phyloP scores from a whole-genome alignment of 2,329 filamentous ascomycete species.

The Aspergillus unguis region DNA sequence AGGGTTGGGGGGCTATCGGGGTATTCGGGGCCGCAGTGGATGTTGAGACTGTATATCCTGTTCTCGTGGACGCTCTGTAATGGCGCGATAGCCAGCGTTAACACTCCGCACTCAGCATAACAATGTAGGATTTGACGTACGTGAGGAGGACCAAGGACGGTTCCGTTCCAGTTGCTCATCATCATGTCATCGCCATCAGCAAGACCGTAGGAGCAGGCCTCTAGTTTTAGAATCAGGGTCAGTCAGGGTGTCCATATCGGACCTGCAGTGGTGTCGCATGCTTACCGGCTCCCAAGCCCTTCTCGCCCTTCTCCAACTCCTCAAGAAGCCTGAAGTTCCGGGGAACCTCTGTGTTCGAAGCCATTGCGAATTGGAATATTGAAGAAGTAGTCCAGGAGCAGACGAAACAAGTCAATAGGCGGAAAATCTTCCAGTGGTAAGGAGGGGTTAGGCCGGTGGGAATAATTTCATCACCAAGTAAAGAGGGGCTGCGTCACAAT shows the following conservation, averaged over 20 bases:
- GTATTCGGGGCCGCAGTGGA: constrained; percentile 88
- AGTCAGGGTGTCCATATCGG: constrained; percentile 22
- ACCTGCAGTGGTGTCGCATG: constrained; percentile 10
- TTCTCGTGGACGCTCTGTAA: constrained; percentile 90
- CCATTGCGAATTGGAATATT: constrained; percentile 41
- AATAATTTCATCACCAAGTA: constrained; percentile 12
- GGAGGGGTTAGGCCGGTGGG: constrained; percentile 7
- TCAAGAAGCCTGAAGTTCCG: constrained; percentile 95
- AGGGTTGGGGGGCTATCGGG: constrained; percentile 86
- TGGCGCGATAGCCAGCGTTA: constrained; percentile 12
- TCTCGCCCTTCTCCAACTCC: constrained; percentile 98
- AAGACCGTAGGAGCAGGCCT: constrained; percentile 95
- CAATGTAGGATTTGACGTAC: constrained; percentile 53
- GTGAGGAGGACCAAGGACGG: constrained; percentile 92
- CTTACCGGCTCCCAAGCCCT: constrained; percentile 80
- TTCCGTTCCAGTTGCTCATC: constrained; percentile 99
- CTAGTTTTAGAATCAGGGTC: constrained; percentile 46
- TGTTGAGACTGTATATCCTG: constrained; percentile 96
- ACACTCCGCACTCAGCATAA: constrained; percentile 6
- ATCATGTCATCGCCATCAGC: constrained; percentile 90
- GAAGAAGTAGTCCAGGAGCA: not conserved
- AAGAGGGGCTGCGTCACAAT: constrained; percentile 19
- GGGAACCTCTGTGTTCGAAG: constrained; percentile 79
- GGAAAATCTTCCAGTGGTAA: not conserved
- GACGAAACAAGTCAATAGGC: not conserved